Base-by-base conservation (phyloP, 768 basidiomycete species). In the Mycena rosella region DNA sequence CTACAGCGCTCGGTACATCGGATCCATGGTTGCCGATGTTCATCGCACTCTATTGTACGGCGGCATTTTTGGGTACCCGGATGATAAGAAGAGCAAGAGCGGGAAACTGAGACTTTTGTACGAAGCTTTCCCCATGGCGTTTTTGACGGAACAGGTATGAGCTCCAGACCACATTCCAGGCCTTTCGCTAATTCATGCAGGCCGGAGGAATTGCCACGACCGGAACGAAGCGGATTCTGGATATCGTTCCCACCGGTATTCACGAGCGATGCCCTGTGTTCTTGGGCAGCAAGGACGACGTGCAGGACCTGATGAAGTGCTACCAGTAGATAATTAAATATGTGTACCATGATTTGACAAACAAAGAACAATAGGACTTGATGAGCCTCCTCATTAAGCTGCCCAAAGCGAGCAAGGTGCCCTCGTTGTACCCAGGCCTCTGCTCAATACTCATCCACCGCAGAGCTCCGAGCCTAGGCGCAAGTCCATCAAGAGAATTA, bases 11-110 rank as follows among this genome's bases (percentile, higher is more conserved):
- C 89, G 96, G 67, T 91, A 99, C 81, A 98, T 99, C 77, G 98
- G 98, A 29, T 96, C 95, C 67, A 99, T 99, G 98, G 98, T 99
- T 38, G 96, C 97, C 57, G 97, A 99, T 80, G 97, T 98, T 27
- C 96, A 98, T 81, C 87, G 97, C 73, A 99, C 97, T 8, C 82
- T 99, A 34, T 85, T 99, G 5, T 99, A 99, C 76, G 98, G 98
- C 26, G 98, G 98, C 47, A 99, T 99, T 75, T 99, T 99, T 74
- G 97, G 96, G 11, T 99, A 99, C 79, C 98, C 98, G 10, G 91
- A 91, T 75, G 98, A 99, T 82, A 98, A 95, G 88, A 99, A 99
- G 88, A 94, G 89, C 81, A 98, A 97, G 86, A 91, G 81, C 63
- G 97, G 98, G 52, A 99, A 99, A 82, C 85, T 99, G 73, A 87